Evolutionary conservation across 2,329 filamentous ascomycete species (phyloP).

Genomic region (Paecilomyces sp.): DNA sequence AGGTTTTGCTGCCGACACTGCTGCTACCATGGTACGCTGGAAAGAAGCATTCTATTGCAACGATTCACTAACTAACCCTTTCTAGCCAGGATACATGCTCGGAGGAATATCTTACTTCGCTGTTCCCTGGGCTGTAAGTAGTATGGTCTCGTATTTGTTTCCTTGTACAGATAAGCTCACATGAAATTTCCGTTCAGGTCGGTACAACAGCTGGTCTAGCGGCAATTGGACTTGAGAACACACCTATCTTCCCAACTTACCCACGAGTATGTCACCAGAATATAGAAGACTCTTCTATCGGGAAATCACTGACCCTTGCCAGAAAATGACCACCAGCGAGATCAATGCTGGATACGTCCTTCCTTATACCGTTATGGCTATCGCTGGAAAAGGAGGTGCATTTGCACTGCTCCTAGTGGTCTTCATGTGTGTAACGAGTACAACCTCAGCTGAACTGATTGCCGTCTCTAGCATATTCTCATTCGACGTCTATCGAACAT

Average conservation of each 20-base stretch:
- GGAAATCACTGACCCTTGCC: neutral
- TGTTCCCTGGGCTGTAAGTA: constrained; percentile 3
- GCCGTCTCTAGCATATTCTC: constrained; percentile 4
- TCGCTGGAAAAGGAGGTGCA: constrained; percentile 3
- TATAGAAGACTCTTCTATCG: neutral
- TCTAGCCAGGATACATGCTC: constrained; percentile 5
- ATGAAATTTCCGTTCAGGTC: neutral
- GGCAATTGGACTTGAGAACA: constrained; percentile 3
- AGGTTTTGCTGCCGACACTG: constrained; percentile 5
- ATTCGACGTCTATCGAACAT: constrained; percentile 2
- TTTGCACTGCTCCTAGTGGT: constrained; percentile 2
- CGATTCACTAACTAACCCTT: neutral
- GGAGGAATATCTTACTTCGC: constrained; percentile 4
- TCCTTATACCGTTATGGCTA: constrained; percentile 4
- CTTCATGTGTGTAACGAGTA: constrained; percentile 4
- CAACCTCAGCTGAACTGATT: constrained; percentile 3
- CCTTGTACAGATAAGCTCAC: neutral
- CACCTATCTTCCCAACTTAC: constrained; percentile 2
- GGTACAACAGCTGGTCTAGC: constrained; percentile 3
- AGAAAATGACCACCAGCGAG: constrained; percentile 4
- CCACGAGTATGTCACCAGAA: neutral
- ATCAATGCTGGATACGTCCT: constrained; percentile 5
- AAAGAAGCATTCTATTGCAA: neutral
- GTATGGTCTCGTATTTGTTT: neutral
- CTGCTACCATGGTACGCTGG: constrained; percentile 4